Base-by-base conservation (phyloP, 495 filamentous ascomycete genomes). In the Annulohypoxylon bovei region DNA sequence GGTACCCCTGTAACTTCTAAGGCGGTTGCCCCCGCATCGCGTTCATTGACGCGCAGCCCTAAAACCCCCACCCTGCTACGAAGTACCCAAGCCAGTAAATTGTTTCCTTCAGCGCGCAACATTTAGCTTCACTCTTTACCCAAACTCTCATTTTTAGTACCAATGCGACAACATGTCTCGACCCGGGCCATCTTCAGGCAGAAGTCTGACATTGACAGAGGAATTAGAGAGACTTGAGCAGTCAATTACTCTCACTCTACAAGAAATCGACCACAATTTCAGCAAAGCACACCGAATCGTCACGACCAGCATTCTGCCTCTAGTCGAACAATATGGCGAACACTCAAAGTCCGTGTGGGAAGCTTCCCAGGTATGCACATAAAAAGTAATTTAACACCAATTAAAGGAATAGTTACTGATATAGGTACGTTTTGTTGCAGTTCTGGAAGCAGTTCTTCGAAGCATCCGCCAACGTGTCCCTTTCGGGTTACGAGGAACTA, bases 401-500 rank as follows among this genome's bases (percentile, higher is more conserved):
- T 35, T 1, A 18, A 4, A 39, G 16, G 23, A 54, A 9, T 55
- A 6, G 27, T 57, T 35, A 44, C 60, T 75, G 62, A 79, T n/a
- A n/a, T n/a, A n/a, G n/a, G n/a, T n/a, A n/a, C n/a, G n/a, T n/a
- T 49, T 32, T 30, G 35, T 16, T 30, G 32, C 72, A 96, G 92
- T 98, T 98, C 81, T 99, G 95, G 95, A 98, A 98, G 80, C 93
- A 97, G 83, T 98, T 99, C 87, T 99, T 99, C 81, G 95, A 99
- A 81, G 93, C 95, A 59, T 95, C 92, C 46, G 95, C 95, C 77
- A 99, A 99, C 73, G 95, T 98, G 23, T 95, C 93, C 2, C 87
- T 99, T n/a, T 96, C 94, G 9, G 93, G 94, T 53, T 97, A 98
- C 78, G 94, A 97, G 79, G 95, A 97, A 73, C 79, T 86, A 52